Base-by-base conservation (phyloP, 140 eudicot genomes). In the Flaveria floridana region DNA sequence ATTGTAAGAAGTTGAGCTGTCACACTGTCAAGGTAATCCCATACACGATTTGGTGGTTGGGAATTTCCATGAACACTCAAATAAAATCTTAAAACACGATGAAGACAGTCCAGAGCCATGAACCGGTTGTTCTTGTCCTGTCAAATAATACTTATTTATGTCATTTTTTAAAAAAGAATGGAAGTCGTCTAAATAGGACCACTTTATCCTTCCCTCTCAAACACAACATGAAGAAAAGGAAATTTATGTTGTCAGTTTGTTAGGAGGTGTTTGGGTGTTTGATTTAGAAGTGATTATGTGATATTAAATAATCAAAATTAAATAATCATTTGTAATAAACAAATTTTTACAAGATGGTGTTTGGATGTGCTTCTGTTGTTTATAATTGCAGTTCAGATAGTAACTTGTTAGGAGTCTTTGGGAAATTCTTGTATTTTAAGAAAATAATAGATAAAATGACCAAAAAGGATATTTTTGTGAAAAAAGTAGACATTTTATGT, bases 91-190 rank as follows among this genome's bases (percentile, higher is more conserved):
- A 94, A 78, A 74, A 90, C 96, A 58, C 99, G 96, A 73, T 94
- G 99, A 28, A 94, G 94, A 74, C 99, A 94, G 83, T 94, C 99
- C 80, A 94, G 79, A 47, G 99, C 99, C 99, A 90, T 94, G 80
- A 90, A 94, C 4, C 97, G 91, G 28, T 94, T 96, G 86, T 94
- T 94, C 81, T 94, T 94, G 83, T 94, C 99, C 98, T 93, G 96
- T 79, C 85, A 39, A 46, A 72, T 20, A 85, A 58, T 59, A 62
- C 76, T 20, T 48, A 61, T 72, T 69, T 15, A 46, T 70, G 55
- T 68, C 50, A 44, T 16, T 30, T 13, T n/a, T 46, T 13, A 51
- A 64, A n/a, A 64, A 67, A 3, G 14, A 11, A 62, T 44, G 59
- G 65, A 20, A 65, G 50, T 56, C 34, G 7, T 44, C 52, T 21